Evolutionary conservation across 495 filamentous ascomycete species (phyloP), one percentile per base, ranked within the genome.

Genomic region (Neurospora sp.): DNA sequence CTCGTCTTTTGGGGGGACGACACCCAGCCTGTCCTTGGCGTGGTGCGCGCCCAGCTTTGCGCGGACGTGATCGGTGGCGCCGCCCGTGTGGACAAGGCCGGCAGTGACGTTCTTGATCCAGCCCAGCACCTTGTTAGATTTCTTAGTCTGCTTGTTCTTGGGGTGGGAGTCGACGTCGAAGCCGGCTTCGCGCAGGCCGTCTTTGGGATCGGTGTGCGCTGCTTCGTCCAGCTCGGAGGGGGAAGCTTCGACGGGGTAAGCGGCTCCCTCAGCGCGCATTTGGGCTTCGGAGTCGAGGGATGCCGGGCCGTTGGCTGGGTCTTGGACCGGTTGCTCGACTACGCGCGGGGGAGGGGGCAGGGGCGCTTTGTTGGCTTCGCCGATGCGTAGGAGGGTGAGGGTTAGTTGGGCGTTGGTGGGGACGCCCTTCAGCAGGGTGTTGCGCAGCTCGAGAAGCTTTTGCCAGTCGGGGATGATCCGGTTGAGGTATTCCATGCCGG

Each of bases 341-440:
- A 86, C 83, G 4, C 81, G 82, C 6, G 93, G 92, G 0, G 93
- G 91, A n/a, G 93, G 92, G 4, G 93, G 92, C 0, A 97, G 80
- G 0, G 94, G 93, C 0, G 92, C 88, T 70, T 91, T 89, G 80
- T 94, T 95, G 22, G 89, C 90, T 82, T 96, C 94, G 70, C 93
- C 93, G 71, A 94, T 89, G 44, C 94, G 91, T 37, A 97, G 90
- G 14, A 97, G 86, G 5, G 94, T 97, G 65, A 97, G 80, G 0
- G 93, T 92, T 16, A 97, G 85, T 75, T 96, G 94, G 20, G 93
- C 93, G 77, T 97, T 96, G 4, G 94, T 97, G 0, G 94, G 94
- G 44, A 94, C 89, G n/a, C 91, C 92, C 77, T 91, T 90, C 70
- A 97, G 88, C 4, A 96, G 75, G 5, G 91, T 92, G 76, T 91